Conservation (phyloP, 1,284 basidiomycete species). For the Leccinum subrobustum region DNA sequence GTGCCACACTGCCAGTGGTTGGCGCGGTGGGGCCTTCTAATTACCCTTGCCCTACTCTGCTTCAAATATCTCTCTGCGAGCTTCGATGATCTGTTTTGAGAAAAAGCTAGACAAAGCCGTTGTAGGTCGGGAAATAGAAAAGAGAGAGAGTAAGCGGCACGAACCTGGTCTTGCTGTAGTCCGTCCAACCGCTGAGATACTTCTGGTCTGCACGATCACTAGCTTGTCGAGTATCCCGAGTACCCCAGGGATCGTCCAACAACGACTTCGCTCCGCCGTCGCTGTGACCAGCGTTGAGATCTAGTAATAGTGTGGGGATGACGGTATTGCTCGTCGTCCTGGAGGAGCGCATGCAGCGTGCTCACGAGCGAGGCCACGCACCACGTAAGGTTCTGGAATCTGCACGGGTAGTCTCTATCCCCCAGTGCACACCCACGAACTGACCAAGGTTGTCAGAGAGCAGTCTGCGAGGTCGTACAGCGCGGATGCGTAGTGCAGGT, state of each 20-base stretch:
- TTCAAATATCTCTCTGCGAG: too few relatives aligned
- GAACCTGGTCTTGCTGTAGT: too few relatives aligned
- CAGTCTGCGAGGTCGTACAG: conserved; percentile 40
- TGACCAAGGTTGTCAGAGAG: conserved; percentile 30
- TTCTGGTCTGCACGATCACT: too few relatives aligned
- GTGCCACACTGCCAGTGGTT: too few relatives aligned
- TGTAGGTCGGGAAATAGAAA: too few relatives aligned
- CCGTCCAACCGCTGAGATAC: too few relatives aligned
- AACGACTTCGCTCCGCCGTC: conserved; percentile 24
- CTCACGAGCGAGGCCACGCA: conserved; percentile 40
- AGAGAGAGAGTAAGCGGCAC: background rate
- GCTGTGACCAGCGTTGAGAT: background rate
- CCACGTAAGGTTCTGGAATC: too few relatives aligned
- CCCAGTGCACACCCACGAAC: conserved; percentile 50
- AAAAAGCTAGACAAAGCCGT: too few relatives aligned
- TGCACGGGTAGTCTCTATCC: conserved; percentile 44
- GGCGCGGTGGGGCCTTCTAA: too few relatives aligned
- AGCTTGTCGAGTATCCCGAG: too few relatives aligned
- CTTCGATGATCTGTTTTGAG: too few relatives aligned
- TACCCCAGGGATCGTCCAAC: conserved; percentile 33
- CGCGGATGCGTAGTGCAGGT: conserved; percentile 37
- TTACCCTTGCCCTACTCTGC: too few relatives aligned
- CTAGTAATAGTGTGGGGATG: background rate
- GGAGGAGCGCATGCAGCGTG: conserved; percentile 37
- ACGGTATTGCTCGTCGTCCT: conserved; percentile 22